phyloP scores from a whole-genome alignment of 1,139 yeast genomes.

The Debaryomyces subglobosus region DNA sequence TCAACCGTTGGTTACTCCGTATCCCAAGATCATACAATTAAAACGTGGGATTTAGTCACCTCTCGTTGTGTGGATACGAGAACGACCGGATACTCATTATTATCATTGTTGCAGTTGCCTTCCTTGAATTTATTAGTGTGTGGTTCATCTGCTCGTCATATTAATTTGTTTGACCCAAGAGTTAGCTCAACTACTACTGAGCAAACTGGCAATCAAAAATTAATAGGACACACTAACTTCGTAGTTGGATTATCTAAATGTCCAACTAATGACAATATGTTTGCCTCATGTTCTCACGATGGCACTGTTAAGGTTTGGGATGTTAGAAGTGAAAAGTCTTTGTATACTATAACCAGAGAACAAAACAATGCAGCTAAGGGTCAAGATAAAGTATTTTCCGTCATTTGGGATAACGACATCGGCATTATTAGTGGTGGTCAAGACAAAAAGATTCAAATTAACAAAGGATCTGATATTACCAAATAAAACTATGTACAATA shows the following conservation, averaged over 20 bases:
- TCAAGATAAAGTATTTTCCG: constrained; percentile 76
- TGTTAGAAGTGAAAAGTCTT: constrained; percentile 80
- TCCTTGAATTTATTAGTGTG: constrained; percentile 72
- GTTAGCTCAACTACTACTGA: constrained; percentile 38
- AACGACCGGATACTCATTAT: constrained; percentile 83
- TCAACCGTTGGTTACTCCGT: constrained; percentile 87
- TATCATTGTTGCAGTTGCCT: constrained; percentile 73
- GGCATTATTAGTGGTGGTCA: constrained; percentile 94
- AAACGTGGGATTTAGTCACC: constrained; percentile 95
- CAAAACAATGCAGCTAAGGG: constrained; percentile 39
- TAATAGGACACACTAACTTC: constrained; percentile 89
- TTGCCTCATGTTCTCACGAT: constrained; percentile 91
- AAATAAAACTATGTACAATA: constrained; percentile 21
- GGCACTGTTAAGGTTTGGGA: constrained; percentile 98
- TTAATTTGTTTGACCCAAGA: constrained; percentile 91
- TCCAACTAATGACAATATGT: constrained; percentile 77
- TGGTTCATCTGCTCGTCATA: constrained; percentile 96
- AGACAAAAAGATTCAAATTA: constrained; percentile 90
- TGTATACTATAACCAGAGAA: constrained; percentile 82
- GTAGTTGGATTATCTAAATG: constrained; percentile 77
- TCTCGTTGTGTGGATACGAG: constrained; percentile 83
- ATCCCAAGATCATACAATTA: constrained; percentile 91
- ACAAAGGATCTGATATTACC: constrained; percentile 52
- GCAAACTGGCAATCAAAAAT: constrained; percentile 55
- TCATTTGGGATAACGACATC: constrained; percentile 76